Base-by-base conservation (phyloP, 2,329 filamentous ascomycete genomes). In the Graphilbum fragrans region DNA sequence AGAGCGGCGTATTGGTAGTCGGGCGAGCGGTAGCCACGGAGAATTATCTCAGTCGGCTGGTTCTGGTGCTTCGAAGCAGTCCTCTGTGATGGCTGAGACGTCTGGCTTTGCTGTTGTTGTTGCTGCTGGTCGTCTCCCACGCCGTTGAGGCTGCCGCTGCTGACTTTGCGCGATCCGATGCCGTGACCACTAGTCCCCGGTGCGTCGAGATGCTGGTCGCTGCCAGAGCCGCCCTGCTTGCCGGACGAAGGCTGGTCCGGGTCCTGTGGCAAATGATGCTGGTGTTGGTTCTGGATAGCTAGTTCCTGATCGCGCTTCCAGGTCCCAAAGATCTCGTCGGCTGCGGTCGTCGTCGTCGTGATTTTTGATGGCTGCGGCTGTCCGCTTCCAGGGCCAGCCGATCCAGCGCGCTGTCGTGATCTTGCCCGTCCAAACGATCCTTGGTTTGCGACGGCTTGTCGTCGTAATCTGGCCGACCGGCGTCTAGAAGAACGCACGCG, bases 1-100 rank as follows among this genome's bases (percentile, higher is more conserved):
- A 96, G 80, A 27, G 87, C 87, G 22, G 88, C 86, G 72, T 92
- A 95, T 66, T 86, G 70, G 61, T 80, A 65, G 59, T 76, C 59
- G 2, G 67, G 58, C 16, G 70, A 72, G 42, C 69, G 65, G 61
- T 88, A 95, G 23, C 90, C 90, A 50, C 88, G 84, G 16, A 96
- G 69, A 42, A 94, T 77, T 47, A 94, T 75, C 61, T 95, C 87
- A 32, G 84, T 67, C 2, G 74, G 73, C 34, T 65, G 44, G 41
- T 48, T 49, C 31, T 37, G 31, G 10, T 31, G 38, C 29, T 23
- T 33, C 21, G 36, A 31, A 52, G 51, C 36, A 48, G 46, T 33
- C 61, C 58, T 46, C 63, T 56, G 19, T 54, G 18, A 7, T 5
- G 37, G 47, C 58, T 56, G 23, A n/a, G 3, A 25, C 18, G 1